Evolutionary conservation across 306 rosid species (phyloP), one percentile per base, ranked within the genome.

Genomic region (Hylodesmum podocarpum): DNA sequence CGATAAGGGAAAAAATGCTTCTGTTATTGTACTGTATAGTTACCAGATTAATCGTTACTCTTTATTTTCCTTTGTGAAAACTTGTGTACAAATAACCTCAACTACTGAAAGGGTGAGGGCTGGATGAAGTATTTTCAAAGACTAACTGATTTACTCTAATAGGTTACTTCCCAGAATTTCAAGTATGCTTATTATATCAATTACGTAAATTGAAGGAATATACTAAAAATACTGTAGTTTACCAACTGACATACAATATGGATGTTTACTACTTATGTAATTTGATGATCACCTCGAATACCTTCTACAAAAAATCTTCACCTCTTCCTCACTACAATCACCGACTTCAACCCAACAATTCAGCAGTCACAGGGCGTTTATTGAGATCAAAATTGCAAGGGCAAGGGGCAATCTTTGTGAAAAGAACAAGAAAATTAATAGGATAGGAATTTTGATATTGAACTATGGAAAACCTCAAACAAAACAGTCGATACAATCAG

Each of bases 61-160:
- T 24, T 14, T 4, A 3, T 15, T 36, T 64, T 27, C 7, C 7
- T n/a, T 24, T 31, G 21, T 1, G 43, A 36, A 34, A 49, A 34
- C 40, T 15, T 25, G 31, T 15, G 50, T 64, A 36, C 36, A 64
- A 64, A 33, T 63, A 36, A 22, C 40, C 66, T 34, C 14, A 47
- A 22, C 73, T 16, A 76, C 41, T 24, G 80, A 76, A 36, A 33
- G 27, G 27, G 22, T n/a, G 54, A 8, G 53, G 28, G 43, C 5
- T 7, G 31, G 36, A 49, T 58, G 80, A 24, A 14, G 50, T 63
- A 28, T 54, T 67, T 64, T 72, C 72, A 29, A 62, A 75, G 79
- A 61, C 62, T 46, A 43, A 59, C 54, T 3, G 29, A 40, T 18
- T 47, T 39, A 40, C 61, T 51, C 19, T 37, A 44, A 39, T 6